Evolutionary conservation across 768 basidiomycete species (phyloP).

Genomic region (Podaxis sp.): DNA sequence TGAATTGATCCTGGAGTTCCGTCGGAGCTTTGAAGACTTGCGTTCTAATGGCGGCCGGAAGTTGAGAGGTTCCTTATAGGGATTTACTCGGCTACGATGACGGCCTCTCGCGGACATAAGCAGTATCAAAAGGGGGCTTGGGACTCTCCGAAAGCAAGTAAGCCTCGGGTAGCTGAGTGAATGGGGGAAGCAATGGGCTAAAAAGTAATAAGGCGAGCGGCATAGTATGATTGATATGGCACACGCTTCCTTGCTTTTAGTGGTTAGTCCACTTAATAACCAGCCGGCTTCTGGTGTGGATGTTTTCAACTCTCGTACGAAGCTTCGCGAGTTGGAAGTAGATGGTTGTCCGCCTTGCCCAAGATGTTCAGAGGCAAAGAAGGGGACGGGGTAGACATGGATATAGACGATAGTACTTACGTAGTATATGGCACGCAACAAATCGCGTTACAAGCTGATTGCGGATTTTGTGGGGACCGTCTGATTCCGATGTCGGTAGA

Average conservation of each 20-base stretch:
- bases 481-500: too few relatives aligned
- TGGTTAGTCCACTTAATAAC: neutral
- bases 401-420: too few relatives aligned
- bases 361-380: too few relatives aligned
- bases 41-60: neutral
- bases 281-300: neutral
- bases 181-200: neutral
- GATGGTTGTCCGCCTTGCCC: neutral
- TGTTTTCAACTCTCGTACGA: neutral
- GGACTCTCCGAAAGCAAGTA: neutral
- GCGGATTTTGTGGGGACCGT: too few relatives aligned
- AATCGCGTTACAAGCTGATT: too few relatives aligned
- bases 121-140: neutral
- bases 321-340: neutral
- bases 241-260: neutral
- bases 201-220: neutral
- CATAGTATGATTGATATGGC: neutral
- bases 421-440: too few relatives aligned
- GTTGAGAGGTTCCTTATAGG: neutral
- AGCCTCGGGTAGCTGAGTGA: neutral
- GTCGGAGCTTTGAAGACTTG: neutral
- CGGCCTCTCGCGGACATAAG: slow-evolving; percentile 6
- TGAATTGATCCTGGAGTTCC: neutral
- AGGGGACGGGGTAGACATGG: too few relatives aligned
- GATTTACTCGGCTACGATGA: neutral